Evolutionary conservation across 1,139 yeast species (phyloP).

Genomic region (Eremothecium cymbalariae): DNA sequence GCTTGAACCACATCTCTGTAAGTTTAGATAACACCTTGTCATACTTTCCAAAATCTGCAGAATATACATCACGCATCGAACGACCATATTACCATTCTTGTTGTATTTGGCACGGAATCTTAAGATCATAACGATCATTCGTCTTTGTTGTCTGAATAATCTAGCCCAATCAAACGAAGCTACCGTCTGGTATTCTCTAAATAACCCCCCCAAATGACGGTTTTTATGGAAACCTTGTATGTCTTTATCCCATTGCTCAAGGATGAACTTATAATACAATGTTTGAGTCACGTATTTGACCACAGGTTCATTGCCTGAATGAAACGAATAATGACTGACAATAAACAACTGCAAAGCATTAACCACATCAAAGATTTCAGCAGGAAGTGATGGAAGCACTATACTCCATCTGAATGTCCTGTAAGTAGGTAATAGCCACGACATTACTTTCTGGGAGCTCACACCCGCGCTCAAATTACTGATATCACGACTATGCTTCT

Average conservation of each 20-base stretch:
- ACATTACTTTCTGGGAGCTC: constrained; percentile 7
- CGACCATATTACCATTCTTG: background rate
- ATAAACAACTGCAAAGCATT: constrained; percentile 16
- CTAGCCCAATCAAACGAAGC: background rate
- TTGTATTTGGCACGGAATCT: background rate
- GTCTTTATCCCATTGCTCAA: constrained; percentile 2
- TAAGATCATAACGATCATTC: background rate
- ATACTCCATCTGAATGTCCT: constrained; percentile 8
- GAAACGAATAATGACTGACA: constrained; percentile 15
- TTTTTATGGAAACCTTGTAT: background rate
- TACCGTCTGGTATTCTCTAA: background rate
- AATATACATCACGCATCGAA: constrained; percentile 1
- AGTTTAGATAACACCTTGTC: constrained; percentile 4
- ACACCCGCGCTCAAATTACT: background rate
- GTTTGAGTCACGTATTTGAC: constrained; percentile 11
- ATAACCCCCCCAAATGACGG: background rate
- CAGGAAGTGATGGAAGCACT: constrained; percentile 5
- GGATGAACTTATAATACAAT: constrained; percentile 10
- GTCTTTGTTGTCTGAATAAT: constrained; percentile 2
- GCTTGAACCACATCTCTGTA: background rate
- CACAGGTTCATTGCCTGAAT: constrained; percentile 7
- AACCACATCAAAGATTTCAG: constrained; percentile 8
- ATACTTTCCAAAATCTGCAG: constrained; percentile 8
- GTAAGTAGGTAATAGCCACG: constrained; percentile 18
- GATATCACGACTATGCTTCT: background rate